These are phyloP conservation scores for Persicaria maculosa DNA, from an alignment of 148 eudicot genomes.

Conservation along the genomic window DNA sequence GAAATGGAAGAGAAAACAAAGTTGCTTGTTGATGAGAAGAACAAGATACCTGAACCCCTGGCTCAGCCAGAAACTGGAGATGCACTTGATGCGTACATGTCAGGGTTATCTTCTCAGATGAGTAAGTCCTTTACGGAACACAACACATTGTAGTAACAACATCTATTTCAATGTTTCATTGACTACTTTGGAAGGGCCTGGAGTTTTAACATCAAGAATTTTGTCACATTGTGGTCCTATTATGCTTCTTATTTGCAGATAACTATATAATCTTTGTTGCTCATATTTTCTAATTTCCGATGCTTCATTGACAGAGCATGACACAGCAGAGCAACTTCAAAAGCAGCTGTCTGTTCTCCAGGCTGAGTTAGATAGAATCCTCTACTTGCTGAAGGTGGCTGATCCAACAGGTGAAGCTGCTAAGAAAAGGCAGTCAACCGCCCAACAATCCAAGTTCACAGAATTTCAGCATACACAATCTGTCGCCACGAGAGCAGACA, in stretches of 20 bases:
- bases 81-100: constrained; percentile 90
- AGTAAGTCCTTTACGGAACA: constrained; percentile 33
- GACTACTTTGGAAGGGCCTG: neutral
- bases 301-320: constrained; percentile 43
- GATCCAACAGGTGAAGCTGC: constrained; percentile 90
- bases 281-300: constrained; percentile 12
- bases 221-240: neutral
- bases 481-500: constrained; percentile 23
- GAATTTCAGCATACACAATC: constrained; percentile 21
- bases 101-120: constrained; percentile 81
- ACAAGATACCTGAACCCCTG: constrained; percentile 33
- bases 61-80: constrained; percentile 50
- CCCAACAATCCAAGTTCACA: constrained; percentile 27
- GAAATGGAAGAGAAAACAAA: constrained; percentile 72
- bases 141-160: neutral
- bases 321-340: constrained; percentile 48
- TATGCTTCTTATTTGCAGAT: neutral
- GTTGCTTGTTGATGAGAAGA: constrained; percentile 58
- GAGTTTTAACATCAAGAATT: neutral
- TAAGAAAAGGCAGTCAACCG: constrained; percentile 46
- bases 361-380: constrained; percentile 71
- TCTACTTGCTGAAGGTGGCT: constrained; percentile 82
- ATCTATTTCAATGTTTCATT: neutral
- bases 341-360: constrained; percentile 68
- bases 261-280: neutral